Evolutionary conservation across 2,329 filamentous ascomycete genomes (phyloP).

Genomic region (Aschersonia sp.): DNA sequence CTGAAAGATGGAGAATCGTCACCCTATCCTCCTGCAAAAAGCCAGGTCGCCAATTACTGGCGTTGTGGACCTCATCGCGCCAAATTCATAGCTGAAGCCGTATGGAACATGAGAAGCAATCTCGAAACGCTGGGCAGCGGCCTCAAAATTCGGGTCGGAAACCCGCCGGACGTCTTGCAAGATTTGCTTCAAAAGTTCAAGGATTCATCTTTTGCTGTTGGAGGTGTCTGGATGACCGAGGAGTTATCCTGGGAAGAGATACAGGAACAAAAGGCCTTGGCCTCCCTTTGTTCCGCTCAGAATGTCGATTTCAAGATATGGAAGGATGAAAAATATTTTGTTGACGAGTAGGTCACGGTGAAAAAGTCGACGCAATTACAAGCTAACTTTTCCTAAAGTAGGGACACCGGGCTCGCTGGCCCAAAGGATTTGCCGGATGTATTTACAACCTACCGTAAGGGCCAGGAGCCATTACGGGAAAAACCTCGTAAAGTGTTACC

Average conservation of each 20-base stretch:
- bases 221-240: slow-evolving; percentile 58
- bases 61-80: slow-evolving; percentile 58
- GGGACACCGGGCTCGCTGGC: slow-evolving; percentile 45
- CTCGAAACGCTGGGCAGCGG: slow-evolving; percentile 45
- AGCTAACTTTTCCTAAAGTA: slow-evolving; percentile 25
- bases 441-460: slow-evolving; percentile 62
- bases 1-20: slow-evolving; percentile 36
- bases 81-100: slow-evolving; percentile 56
- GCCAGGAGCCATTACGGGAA: slow-evolving; percentile 53
- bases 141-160: slow-evolving; percentile 50
- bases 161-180: slow-evolving; percentile 40
- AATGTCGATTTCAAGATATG: slow-evolving; percentile 49
- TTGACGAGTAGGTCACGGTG: slow-evolving; percentile 53
- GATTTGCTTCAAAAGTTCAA: slow-evolving; percentile 37
- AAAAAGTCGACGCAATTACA: background rate
- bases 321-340: slow-evolving; percentile 63
- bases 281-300: slow-evolving; percentile 33
- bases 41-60: slow-evolving; percentile 53
- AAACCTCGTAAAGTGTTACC: slow-evolving; percentile 45
- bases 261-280: slow-evolving; percentile 43
- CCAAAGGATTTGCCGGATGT: slow-evolving; percentile 54
- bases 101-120: slow-evolving; percentile 56
- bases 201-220: slow-evolving; percentile 29
- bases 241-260: slow-evolving; percentile 59
- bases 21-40: slow-evolving; percentile 56